Base-by-base conservation (phyloP, 352 stramenopile species). In the Pythium dissotocum region DNA sequence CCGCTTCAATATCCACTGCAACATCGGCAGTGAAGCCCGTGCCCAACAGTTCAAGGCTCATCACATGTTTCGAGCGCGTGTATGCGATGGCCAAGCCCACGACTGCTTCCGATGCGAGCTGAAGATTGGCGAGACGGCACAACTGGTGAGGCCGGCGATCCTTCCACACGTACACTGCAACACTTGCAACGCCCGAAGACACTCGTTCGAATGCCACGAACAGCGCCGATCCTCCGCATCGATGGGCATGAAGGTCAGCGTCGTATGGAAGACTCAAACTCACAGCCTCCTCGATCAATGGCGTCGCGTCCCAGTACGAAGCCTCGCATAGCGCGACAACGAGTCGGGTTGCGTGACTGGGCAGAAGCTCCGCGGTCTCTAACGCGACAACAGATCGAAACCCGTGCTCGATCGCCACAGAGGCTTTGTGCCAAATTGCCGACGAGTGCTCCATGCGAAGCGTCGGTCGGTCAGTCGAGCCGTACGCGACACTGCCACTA, bases 271-370 rank as follows among this genome's bases (percentile, higher is more conserved):
- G 55, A 28, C 28, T 33, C 13, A 74, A 42, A 13, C 26, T 36
- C 12, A 54, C 30, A 42, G 83, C 78, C 38, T 77, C 76, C 33
- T 66, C 44, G 28, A 94, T 69, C 32, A 94, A 62, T 0, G 88
- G 81, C 18, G 72, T 61, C 2, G 89, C 18, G 40, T 89, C 71
- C 88, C 88, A 96, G 54, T 84, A 96, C 30, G 83, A 90, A 1
- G 78, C 63, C 61, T 89, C 80, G 49, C 79, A 84, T 16, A 94
- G 61, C 4, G 86, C 83, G 69, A 93, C 88, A 1, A 92, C 71
- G 38, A 79, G 59, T 36, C 65, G 38, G 24, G 12, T 56, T 4
- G 72, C 35, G 30, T 69, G 64, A 4, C 60, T 57, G 28, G 59
- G 13, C 1, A 52, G 4, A n/a, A 58, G 44, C 53, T 64, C 60